Evolutionary conservation across 2,329 filamentous ascomycete genomes (phyloP), one percentile per base, ranked within the genome.

Genomic region (Fonsecaea nubica): DNA sequence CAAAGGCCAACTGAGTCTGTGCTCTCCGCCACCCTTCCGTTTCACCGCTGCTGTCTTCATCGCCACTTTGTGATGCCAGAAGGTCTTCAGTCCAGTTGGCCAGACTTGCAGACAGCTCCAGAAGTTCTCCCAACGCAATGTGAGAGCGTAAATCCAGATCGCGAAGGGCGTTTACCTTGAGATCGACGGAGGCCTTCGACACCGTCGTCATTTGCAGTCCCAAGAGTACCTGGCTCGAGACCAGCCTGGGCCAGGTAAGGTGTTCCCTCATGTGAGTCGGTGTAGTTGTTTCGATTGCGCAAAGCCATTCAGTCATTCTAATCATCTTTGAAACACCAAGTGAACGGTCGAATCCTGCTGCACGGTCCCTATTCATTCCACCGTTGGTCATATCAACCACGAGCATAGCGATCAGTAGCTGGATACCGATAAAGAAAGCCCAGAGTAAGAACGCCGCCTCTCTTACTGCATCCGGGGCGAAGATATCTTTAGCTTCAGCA

Each of bases 351-450:
- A 62, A 33, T 3, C 25, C 15, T 63, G 38, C 15, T 42, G 32
- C 21, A 18, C 32, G 18, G 9, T 62, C 48, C 10, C 40, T 15
- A 5, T 58, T 25, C 32, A n/a, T 25, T 30, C 1, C 25, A 30
- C 3, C 12, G 6, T n/a, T 38, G 30, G 58, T 48, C 4, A 57
- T 33, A 18, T 66, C 38, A 8, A 40, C 58, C 13, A 66, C 52
- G 33, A 82, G 77, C 0, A 79, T 78, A 4, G 74, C 74, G 55
- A 83, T 74, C 1, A 83, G 72, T 0, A 80, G 73, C 52, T 83
- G 79, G 0, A 82, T 70, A 1, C 79, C 76, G 18, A 83, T 76
- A 69, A 81, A 82, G 69, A 83, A 80, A 4, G 78, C 74, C 10
- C 83, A 75, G 4, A 83, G 71, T 3, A 82, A 76, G 21, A 78